Base-by-base conservation (phyloP, 1,284 basidiomycete genomes). In the Ustilago trichophora region DNA sequence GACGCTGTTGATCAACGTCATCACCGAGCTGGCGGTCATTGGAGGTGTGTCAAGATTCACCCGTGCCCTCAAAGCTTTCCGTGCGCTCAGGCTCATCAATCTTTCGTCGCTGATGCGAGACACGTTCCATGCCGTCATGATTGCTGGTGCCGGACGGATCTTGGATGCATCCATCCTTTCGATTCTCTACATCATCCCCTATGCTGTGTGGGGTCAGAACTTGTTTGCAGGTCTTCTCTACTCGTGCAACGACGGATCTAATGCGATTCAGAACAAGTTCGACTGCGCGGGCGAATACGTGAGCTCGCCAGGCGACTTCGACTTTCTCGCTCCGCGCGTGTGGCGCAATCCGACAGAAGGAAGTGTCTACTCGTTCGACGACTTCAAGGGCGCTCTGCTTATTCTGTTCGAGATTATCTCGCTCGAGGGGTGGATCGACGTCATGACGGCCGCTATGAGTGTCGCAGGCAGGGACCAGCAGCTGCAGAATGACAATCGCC, bases 371-470 rank as follows among this genome's bases (percentile, higher is more conserved):
- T 90, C 90, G 0, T 98, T 98, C 76, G 95, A 98, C 82, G 88
- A 86, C 16, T 98, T 98, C 83, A 86, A 88, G 11, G 85, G 89
- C 4, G 90, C 92, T 0, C 85, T 98, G 40, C 86, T 98, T 45
- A 97, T 98, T 75, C 85, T 98, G 3, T 98, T 98, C 77, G 95
- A 98, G 83, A 95, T 96, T 76, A 92, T 98, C 32, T 96, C 93
- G 0, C 84, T 97, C 40, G 83, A 97, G 82, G 95, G 95, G 3
- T 98, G 95, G 95, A 88, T 91, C 31, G 91, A 95, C 79, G 94
- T 95, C 47, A 91, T 97, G 90, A 83, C 84, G 19, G 85, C 89
- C 11, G 90, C 90, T 1, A 92, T 92, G 83, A 88, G 88, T 69
- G 91, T 97, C 57, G 89, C 87, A 0, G 91, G 90, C 1, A 52